Conservation (phyloP, 345 rosid genomes). For the Nephelium lappaceum region DNA sequence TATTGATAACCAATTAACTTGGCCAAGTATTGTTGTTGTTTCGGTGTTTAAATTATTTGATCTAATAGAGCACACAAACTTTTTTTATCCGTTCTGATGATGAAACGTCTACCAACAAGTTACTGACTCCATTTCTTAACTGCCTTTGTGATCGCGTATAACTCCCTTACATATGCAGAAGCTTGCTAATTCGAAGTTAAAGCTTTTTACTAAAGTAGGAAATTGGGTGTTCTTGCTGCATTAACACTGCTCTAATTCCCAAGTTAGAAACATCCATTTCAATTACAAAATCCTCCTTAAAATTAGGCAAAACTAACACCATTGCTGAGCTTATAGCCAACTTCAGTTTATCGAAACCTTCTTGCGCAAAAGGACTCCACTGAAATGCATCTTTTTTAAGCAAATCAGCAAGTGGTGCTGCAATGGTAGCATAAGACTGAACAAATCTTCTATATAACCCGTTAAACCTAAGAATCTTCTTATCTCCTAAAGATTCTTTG, state of each 20-base stretch:
- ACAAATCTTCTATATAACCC: too few relatives aligned
- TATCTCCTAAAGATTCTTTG: too few relatives aligned
- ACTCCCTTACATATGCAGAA: too few relatives aligned
- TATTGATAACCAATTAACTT: slow-evolving; percentile 5
- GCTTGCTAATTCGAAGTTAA: too few relatives aligned
- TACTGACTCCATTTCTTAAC: not conserved
- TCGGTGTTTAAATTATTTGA: not conserved
- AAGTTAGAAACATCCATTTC: not conserved
- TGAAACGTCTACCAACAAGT: not conserved
- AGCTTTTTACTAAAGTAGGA: not conserved
- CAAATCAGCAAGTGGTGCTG: not conserved
- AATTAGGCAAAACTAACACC: not conserved
- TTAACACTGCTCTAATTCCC: not conserved
- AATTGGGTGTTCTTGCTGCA: not conserved
- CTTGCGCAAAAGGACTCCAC: not conserved
- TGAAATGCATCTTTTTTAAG: not conserved
- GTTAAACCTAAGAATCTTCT: too few relatives aligned
- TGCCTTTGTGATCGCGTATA: not conserved
- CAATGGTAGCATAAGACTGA: too few relatives aligned
- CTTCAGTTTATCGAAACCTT: not conserved
- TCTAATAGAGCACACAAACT: not conserved
- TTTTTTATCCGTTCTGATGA: not conserved
- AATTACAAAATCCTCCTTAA: not conserved
- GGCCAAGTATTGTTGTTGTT: not conserved
- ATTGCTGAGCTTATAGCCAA: not conserved